Evolutionary conservation across 2,329 filamentous ascomycete genomes (phyloP), one percentile per base, ranked within the genome.

Genomic region (Parascedosporium putredinis): DNA sequence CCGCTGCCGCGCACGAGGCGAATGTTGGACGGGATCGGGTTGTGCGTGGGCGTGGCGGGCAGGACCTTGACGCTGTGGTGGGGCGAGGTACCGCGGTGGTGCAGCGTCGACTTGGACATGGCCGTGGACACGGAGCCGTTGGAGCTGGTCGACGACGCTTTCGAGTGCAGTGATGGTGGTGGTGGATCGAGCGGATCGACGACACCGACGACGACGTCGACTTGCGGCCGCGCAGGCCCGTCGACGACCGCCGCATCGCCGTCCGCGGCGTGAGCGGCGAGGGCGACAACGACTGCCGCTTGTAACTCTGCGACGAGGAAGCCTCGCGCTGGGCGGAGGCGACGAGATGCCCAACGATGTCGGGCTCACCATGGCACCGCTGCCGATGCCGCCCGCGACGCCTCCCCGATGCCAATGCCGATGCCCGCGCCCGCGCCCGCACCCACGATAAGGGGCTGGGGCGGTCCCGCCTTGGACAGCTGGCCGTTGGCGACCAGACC

Each of bases 201-300:
- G 89, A 96, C 14, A 98, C 83, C 0, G 90, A 97, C 0, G 89
- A 95, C 0, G 89, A 96, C 0, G 93, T 98, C 1, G 91, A 97
- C 64, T 97, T 97, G 53, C 93, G 81, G 33, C 93, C 91, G 24
- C 90, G 81, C 42, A 97, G 76, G 25, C 91, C 90, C 40, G 77
- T 80, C 4, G 88, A 95, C 2, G 88, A 81, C 31, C 89, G 84
- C 9, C 93, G 82, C 59, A 94, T 85, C 1, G 86, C 87, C 4
- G 88, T 89, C 34, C 89, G 84, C 3, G 93, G 91, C 1, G 93
- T 97, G 36, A 96, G 66, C 0, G 93, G 91, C 2, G 83, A 84
- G 0, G 93, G 93, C 0, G 88, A 95, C 8, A 94, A 69, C 0
- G 89, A 95, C 53, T 88, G 85, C 14, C 88, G 79, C 59, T 84